Evolutionary conservation across 345 rosid species (phyloP).

Genomic region (Hevea brasiliensis): DNA sequence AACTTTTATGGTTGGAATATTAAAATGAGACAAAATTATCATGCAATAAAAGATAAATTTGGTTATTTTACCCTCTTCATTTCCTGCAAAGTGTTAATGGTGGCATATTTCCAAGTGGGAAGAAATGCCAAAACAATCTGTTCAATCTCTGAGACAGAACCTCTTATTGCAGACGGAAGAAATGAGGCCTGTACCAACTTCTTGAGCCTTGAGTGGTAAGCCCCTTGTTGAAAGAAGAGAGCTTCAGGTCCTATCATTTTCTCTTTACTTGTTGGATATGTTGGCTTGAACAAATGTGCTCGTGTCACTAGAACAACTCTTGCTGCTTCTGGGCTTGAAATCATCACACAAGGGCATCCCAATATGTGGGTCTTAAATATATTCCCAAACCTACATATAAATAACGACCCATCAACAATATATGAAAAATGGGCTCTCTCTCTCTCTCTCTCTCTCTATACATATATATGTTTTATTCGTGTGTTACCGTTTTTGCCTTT

Average conservation of each 20-base stretch:
- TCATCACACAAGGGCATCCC: conserved; percentile 98
- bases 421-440: neutral
- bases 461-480: neutral
- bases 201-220: conserved; percentile 69
- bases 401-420: neutral
- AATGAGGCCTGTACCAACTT: conserved; percentile 75
- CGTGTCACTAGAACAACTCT: conserved; percentile 61
- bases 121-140: conserved; percentile 54
- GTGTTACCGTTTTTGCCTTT: conserved; percentile 62
- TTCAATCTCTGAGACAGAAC: conserved; percentile 68
- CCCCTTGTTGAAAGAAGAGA: conserved; percentile 83
- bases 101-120: conserved; percentile 52
- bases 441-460: too few relatives aligned
- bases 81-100: conserved; percentile 74
- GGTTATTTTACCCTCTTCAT: conserved; percentile 70
- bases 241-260: conserved; percentile 85
- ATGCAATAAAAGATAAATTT: neutral
- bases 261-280: conserved; percentile 91
- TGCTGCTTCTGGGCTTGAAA: conserved; percentile 86
- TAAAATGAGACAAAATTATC: neutral
- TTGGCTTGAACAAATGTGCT: conserved; percentile 83
- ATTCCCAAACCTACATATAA: conserved; percentile 59
- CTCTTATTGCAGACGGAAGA: conserved; percentile 65
- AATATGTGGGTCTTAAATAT: conserved; percentile 86
- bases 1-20: too few relatives aligned